Evolutionary conservation across 345 rosid species (phyloP), one percentile per base, ranked within the genome.

Genomic region (Alliaria petiolata): DNA sequence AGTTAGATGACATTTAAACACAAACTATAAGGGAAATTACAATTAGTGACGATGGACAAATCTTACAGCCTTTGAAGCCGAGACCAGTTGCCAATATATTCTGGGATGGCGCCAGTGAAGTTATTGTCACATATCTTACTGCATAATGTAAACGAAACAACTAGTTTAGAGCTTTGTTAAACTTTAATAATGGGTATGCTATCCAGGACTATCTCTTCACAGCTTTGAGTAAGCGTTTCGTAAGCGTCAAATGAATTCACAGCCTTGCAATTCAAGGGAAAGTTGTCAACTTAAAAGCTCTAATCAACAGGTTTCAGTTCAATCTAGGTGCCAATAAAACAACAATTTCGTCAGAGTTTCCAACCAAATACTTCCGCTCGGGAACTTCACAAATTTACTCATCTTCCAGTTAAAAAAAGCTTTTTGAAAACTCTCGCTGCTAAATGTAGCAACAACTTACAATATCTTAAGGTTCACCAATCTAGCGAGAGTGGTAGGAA

Each of bases 81-180:
- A 65, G 56, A 75, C 95, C 95, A 89, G 69, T 79, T 88, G 69
- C 80, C 78, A 26, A 89, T 70, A 74, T 75, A 86, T 65, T 30
- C 82, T 1, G 95, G 96, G 62, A 87, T 85, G 47, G 36, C 82
- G 13, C 96, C 96, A 26, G 14, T 86, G 53, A 92, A 84, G 78
- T 82, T 77, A 77, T 92, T 92, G 61, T 92, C 98, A 46, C 78
- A 76, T 62, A 89, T 77, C 76, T 85, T 78, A 65, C 98, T 92
- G 88, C 81, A 72, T 5, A 42, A 36, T 15, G 28, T 40, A 19
- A 50, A 35, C n/a, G 46, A 22, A 57, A 10, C 16, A 57, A 16
- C 16, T 20, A 43, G 34, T 28, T 67, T 6, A 69, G 16, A 33
- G 43, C 46, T 58, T 51, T 6, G 22, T 1, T 5, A 17, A 40